A percentile compares a stretch with the other conserved stretches of the same genome.
phyloP scores from a whole-genome alignment of 192 early-diverging fungal genomes.

The Haplosporangium gracile region DNA sequence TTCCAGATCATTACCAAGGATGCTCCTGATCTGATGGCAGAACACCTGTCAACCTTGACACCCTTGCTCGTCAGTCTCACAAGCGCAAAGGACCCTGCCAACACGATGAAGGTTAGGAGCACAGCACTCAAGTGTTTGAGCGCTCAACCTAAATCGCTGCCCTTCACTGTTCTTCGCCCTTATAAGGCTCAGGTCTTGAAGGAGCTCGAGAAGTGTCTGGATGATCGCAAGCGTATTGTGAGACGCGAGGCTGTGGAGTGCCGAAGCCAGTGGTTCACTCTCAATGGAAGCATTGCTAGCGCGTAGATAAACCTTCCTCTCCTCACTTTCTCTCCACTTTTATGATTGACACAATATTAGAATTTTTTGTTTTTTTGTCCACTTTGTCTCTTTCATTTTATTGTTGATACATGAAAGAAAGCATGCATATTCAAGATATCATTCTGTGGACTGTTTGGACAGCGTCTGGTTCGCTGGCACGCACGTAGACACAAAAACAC shows the following conservation, averaged over 20 bases:
- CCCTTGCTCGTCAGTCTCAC: slow-evolving; percentile 58
- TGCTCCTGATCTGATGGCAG: slow-evolving; percentile 72
- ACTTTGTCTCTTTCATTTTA: neutral
- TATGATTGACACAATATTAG: slow-evolving; percentile 1
- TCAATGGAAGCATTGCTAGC: slow-evolving; percentile 45
- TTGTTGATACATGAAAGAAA: neutral
- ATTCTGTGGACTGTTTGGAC: slow-evolving; percentile 40
- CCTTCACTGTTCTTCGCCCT: slow-evolving; percentile 71
- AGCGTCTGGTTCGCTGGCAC: slow-evolving; percentile 17
- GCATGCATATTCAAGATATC: neutral
- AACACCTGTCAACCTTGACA: slow-evolving; percentile 62
- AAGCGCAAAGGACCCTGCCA: slow-evolving; percentile 46
- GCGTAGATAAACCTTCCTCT: slow-evolving; percentile 8
- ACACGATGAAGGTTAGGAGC: slow-evolving; percentile 73
- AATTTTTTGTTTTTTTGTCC: neutral
- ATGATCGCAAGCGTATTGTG: slow-evolving; percentile 92
- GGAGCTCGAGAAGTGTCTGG: slow-evolving; percentile 74
- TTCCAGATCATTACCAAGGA: slow-evolving; percentile 81
- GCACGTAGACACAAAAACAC: slow-evolving; percentile 80
- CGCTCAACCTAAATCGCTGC: slow-evolving; percentile 72
- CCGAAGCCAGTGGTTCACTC: slow-evolving; percentile 83
- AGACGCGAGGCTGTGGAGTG: slow-evolving; percentile 90
- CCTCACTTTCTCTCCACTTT: neutral
- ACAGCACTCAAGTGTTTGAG: slow-evolving; percentile 78
- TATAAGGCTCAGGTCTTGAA: slow-evolving; percentile 73